phyloP scores from a whole-genome alignment of 139 green algal genomes.

The Pleodorina starrii region DNA sequence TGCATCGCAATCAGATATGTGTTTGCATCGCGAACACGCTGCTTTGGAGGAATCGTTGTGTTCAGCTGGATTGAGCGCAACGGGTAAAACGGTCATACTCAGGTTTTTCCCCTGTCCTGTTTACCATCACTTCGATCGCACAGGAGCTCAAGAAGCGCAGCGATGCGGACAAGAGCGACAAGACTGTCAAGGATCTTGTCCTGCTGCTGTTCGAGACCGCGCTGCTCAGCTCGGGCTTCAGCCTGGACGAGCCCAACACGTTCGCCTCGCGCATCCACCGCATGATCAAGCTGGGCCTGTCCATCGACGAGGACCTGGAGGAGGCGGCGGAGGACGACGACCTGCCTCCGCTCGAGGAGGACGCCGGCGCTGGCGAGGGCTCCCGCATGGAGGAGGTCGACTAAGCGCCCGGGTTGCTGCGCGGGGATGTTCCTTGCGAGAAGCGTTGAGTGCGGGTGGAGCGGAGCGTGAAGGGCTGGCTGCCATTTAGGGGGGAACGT shows the following conservation, averaged over 20 bases:
- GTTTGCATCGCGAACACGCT: too few relatives aligned
- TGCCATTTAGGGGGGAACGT: too few relatives aligned
- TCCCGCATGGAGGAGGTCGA: conserved; percentile 92
- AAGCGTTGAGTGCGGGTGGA: too few relatives aligned
- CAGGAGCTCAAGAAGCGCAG: conserved; percentile 90
- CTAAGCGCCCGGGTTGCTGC: conserved; percentile 8
- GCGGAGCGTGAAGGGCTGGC: too few relatives aligned
- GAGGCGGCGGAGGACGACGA: conserved; percentile 72
- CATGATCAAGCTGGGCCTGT: conserved; percentile 99
- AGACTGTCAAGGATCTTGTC: conserved; percentile 99
- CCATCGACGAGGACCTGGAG: conserved; percentile 95
- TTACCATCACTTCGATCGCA: background rate
- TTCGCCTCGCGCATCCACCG: conserved; percentile 98
- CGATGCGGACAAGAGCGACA: conserved; percentile 97
- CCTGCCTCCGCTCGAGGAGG: conserved; percentile 95
- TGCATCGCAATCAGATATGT: too few relatives aligned
- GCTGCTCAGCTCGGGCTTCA: conserved; percentile 97
- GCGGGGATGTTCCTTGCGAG: background rate
- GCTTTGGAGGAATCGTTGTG: too few relatives aligned
- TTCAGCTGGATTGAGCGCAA: too few relatives aligned
- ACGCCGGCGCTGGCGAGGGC: conserved; percentile 88
- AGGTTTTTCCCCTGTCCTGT: too few relatives aligned
- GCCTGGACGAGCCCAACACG: conserved; percentile 97
- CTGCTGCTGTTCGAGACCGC: conserved; percentile 99
- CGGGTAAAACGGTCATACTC: too few relatives aligned